Base-by-base conservation (phyloP, 2,329 filamentous ascomycete genomes). In the Tympanopsis confertula region DNA sequence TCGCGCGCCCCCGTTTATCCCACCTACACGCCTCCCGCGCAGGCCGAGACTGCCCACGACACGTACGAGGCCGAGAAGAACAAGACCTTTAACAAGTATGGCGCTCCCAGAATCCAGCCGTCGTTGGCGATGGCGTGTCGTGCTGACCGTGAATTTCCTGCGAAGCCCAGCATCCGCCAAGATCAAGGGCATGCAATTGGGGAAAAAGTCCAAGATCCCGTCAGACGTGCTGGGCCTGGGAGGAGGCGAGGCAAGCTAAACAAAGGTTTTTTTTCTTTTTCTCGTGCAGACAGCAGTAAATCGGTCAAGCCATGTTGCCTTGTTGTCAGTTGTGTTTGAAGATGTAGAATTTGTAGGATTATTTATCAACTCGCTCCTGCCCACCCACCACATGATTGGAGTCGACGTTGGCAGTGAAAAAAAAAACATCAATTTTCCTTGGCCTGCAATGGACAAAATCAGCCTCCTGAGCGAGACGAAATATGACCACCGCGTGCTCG, bases 101-200 rank as follows among this genome's bases (percentile, higher is more conserved):
- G 39, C 20, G 19, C 18, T 18, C 12, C 33, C 4, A 38, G 47
- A 44, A 29, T 44, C 38, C 12, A 19, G 7, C 17, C 19, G 15
- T 10, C 15, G 7, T 10, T 35, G 7, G 30, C 30, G 10, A 28
- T n/a, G 24, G 10, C 10, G 24, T 10, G 24, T 10, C n/a, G n/a
- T n/a, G 10, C 10, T 10, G 10, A 10, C 10, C n/a, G 24, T 35
- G 13, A 18, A 7, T 18, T 7, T 19, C 35, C 42, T 29, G 41
- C 45, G 35, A 45, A 75, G 68, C 52, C 65, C 71, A 37, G 56
- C 75, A 51, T 75, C 84, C 37, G 74, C 81, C 42, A 87, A 93
- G 63, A 87, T 86, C 51, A 98, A 98, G 69, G 91, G 91, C 48
- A 98, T 98, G 93, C 89, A 96, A 61, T 70, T 98, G 41, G 91